Conservation (phyloP, 305 asterid genomes). For the Salvia sclarea region DNA sequence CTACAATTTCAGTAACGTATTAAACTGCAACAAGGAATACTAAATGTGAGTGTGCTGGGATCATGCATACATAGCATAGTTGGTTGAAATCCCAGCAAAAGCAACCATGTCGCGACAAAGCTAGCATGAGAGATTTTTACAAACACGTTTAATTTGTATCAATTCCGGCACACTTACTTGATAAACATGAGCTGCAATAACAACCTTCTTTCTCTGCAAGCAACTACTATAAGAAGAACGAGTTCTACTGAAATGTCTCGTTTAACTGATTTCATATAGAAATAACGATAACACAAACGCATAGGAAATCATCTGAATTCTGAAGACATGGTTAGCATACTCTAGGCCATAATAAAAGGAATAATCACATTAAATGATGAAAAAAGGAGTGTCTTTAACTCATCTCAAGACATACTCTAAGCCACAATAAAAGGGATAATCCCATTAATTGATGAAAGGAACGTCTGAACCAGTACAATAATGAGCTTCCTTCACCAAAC, state of each 20-base stretch:
- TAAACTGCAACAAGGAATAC: not conserved
- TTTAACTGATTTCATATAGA: not conserved
- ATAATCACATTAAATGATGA: constrained; percentile 24
- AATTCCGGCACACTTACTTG: not conserved
- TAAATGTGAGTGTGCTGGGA: not conserved
- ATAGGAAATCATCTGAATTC: too few species aligned
- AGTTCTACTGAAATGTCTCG: constrained; percentile 1
- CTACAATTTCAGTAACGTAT: not conserved
- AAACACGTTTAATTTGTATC: not conserved
- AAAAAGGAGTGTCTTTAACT: constrained; percentile 23
- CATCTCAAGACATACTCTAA: not conserved
- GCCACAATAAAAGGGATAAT: constrained; percentile 22
- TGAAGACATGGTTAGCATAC: not conserved
- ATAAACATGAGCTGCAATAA: constrained; percentile 13
- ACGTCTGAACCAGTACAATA: constrained; percentile 22
- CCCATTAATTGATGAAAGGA: constrained; percentile 29
- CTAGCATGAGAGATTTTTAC: not conserved
- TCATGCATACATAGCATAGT: not conserved
- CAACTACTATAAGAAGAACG: constrained; percentile 11
- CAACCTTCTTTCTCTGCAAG: constrained; percentile 25
- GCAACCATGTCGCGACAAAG: not conserved
- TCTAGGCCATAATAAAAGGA: constrained; percentile 20
- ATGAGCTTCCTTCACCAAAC: constrained; percentile 35
- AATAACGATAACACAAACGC: constrained; percentile 14
- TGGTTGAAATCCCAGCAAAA: constrained; percentile 15